Base-by-base conservation (phyloP, 768 basidiomycete genomes). In the Dentipellis sp. region DNA sequence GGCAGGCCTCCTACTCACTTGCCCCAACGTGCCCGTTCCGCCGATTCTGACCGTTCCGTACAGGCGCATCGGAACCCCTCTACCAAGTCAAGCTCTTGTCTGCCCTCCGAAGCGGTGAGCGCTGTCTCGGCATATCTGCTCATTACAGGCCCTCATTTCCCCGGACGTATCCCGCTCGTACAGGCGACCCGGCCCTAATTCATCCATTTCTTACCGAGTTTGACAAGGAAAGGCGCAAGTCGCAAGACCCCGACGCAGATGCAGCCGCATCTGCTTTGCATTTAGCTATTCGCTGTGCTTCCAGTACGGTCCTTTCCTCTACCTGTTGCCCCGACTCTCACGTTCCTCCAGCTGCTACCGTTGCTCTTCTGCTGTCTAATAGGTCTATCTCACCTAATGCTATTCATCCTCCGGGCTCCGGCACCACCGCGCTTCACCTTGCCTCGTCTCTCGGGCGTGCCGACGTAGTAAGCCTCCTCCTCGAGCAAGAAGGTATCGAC, bases 141-240 rank as follows among this genome's bases (percentile, higher is more conserved):
- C 29, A 29, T 29, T 29, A 29, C 29, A 29, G 29, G 3, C 29
- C 29, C 29, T 29, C 3, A 29, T 29, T 29, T 3, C 29, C 29
- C 29, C 6, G 29, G 29, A 29, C 29, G 5, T 52, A 16, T 10
- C 19, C 10, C 10, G 39, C 19, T 16, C 45, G 48, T 29, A n/a
- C 0, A 89, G 89, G 89, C 34, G 87, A 92, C 61, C 84, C 87
- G 0, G 78, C 86, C 6, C 73, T 79, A 11, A 88, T 92, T n/a
- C 87, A 88, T 61, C 86, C 88, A 1, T 87, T 91, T 63, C 75
- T 92, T n/a, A 64, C 82, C 1, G 88, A 89, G 66, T 85, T 92
- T 40, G 74, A 77, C 51, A 86, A 83, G 66, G 83, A 87, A 61
- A 78, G 73, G 55, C 78, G 80, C 4, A 75, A 68, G 22, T 77